Evolutionary conservation across 2,329 filamentous ascomycete species (phyloP), one percentile per base, ranked within the genome.

Genomic region (Pseudovirgaria hyperparasitica): DNA sequence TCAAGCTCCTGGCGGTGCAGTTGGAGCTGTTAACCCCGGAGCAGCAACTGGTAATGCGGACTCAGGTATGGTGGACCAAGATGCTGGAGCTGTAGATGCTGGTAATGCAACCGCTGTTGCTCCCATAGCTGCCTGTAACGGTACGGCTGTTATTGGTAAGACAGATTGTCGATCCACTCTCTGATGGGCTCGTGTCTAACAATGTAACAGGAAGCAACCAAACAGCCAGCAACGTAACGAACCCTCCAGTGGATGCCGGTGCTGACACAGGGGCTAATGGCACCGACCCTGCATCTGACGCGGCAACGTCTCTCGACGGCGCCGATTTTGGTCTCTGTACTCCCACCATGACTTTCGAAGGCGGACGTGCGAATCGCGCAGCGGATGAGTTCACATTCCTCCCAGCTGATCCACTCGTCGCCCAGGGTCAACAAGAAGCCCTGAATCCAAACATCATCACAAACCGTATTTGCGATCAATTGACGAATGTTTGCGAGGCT

Each of bases 391-490:
- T 67, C 52, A 77, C 75, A 26, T 81, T 80, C 67, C 70, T 76
- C 50, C 67, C 76, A 27, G 65, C 65, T 25, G 75, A 80, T 46
- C 56, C 69, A 6, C 54, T 68, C 11, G 65, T 76, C 31, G 63
- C 63, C 37, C 57, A 70, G 44, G 68, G 67, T 27, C 74, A 80
- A 52, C 54, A 72, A 41, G 75, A 79, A 46, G 73, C 74, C 6
- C 60, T 79, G 23, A 79, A 80, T 67, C 74, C 74, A 30, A 69
- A 70, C 58, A 80, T 80, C 60, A 80, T 80, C 60, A 76, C 72
- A 48, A 78, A 76, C 63, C 67, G 72, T 34, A 72, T 80, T 49
- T 74, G 70, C 52, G 74, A 80, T 52, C 72, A 78, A 57, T 63
- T 80, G 32, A 64, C 53, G 45, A 79, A 77, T 54, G 70, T 74